These are phyloP conservation scores for Cokeromyces recurvatus DNA, from an alignment of 371 early-diverging fungal genomes.

Conservation along the genomic window DNA sequence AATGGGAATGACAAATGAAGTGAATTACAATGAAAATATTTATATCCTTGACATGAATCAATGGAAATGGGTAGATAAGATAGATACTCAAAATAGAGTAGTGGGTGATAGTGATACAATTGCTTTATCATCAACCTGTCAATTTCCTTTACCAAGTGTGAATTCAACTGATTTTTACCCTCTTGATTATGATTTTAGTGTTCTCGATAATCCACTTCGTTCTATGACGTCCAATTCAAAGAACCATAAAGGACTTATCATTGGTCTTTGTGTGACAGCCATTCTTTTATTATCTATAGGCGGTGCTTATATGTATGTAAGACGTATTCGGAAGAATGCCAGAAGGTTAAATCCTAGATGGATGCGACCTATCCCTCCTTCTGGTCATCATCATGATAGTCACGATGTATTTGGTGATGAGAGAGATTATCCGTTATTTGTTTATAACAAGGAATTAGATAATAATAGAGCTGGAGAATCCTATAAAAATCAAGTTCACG, in stretches of 20 bases:
- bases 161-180: slow-evolving; percentile 2
- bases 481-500: slow-evolving; percentile 4
- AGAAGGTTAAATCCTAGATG: slow-evolving; percentile 36
- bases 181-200: slow-evolving; percentile 11
- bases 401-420: slow-evolving; percentile 8
- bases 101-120: background rate
- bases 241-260: slow-evolving; percentile 25
- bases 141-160: slow-evolving; percentile 20
- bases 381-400: background rate
- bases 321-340: slow-evolving; percentile 10
- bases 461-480: no score
- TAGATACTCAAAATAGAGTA: no score
- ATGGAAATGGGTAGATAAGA: slow-evolving; percentile 37
- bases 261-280: slow-evolving; percentile 20
- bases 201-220: slow-evolving; percentile 11
- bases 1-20: slow-evolving; percentile 17
- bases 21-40: slow-evolving; percentile 20
- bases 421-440: slow-evolving; percentile 37
- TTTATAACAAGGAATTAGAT: slow-evolving; percentile 27
- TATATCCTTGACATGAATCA: slow-evolving; percentile 31
- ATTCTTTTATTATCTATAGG: slow-evolving; percentile 5
- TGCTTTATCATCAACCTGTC: slow-evolving; percentile 12
- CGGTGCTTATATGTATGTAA: slow-evolving; percentile 14
- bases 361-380: slow-evolving; percentile 15
- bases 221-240: background rate